Percentiles rank a stretch among this genome's conserved stretches.
phyloP scores from a whole-genome alignment of 768 basidiomycete genomes.

The Polyporus arcularius region DNA sequence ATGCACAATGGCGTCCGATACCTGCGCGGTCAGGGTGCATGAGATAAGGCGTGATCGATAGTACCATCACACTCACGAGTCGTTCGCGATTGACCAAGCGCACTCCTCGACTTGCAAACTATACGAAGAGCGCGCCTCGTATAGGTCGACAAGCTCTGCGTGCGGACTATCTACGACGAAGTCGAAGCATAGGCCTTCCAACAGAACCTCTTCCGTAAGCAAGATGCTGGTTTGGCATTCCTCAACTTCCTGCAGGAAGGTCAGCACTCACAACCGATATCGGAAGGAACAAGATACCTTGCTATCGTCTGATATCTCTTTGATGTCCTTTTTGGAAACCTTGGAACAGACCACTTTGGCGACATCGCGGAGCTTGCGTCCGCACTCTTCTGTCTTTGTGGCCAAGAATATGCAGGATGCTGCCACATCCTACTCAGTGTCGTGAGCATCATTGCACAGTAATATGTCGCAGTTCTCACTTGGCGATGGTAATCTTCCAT shows the following conservation, averaged over 20 bases:
- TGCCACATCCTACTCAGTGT: constrained; percentile 64
- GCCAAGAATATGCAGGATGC: constrained; percentile 86
- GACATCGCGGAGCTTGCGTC: constrained; percentile 83
- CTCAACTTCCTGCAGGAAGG: constrained; percentile 64
- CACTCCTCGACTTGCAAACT: constrained; percentile 61
- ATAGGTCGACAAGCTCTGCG: constrained; percentile 70
- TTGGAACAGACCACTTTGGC: constrained; percentile 76
- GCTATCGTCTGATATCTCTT: constrained; percentile 60
- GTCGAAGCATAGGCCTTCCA: constrained; percentile 87
- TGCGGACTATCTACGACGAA: constrained; percentile 80
- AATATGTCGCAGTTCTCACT: constrained; percentile 40
- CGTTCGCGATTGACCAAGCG: constrained; percentile 86
- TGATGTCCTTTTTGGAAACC: constrained; percentile 54
- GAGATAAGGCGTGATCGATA: background rate
- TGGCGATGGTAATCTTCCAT: constrained; percentile 82
- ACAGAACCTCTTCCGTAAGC: constrained; percentile 71
- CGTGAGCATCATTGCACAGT: background rate
- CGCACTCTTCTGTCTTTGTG: constrained; percentile 91
- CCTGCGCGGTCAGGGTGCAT: constrained; percentile 36
- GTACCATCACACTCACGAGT: constrained; percentile 59
- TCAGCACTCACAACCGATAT: constrained; percentile 1
- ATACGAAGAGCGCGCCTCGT: constrained; percentile 50
- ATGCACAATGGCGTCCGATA: constrained; percentile 81
- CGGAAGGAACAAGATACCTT: constrained; percentile 47
- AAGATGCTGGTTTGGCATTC: constrained; percentile 69